Evolutionary conservation across 257 asterid species (phyloP), one percentile per base, ranked within the genome.

Genomic region (Ophiorrhiza pumila): DNA sequence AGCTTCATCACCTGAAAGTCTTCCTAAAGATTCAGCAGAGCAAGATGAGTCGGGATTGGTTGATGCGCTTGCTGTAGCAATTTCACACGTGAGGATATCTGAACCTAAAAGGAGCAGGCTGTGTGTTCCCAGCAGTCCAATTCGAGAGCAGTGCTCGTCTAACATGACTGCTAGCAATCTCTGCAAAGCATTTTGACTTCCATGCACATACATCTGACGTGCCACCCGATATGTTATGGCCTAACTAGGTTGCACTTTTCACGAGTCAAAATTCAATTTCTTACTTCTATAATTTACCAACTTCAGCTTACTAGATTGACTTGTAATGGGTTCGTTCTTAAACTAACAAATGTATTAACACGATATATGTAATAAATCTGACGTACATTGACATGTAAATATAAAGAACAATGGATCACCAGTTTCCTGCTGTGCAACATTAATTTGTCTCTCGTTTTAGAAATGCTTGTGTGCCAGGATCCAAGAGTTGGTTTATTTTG

Each of bases 81-180:
- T 84, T 71, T 74, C 85, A 20, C 85, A 79, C 50, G 84, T 80
- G 52, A 77, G 81, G 80, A 84, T 84, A 73, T 84, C 88, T 9
- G 87, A 80, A 69, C 85, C 85, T 4, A 84, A 81, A 57, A 76
- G 88, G 65, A 84, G 82, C 78, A 71, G 88, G 71, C 55, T 84
- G 69, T 84, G 85, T 52, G 65, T 62, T 45, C 79, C 83, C 61
- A 73, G 68, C 72, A 81, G 85, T 66, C 85, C 88, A 5, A 84
- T 81, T 14, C 79, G 84, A 53, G 88, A 84, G 74, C 85, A 84
- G n/a, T 74, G 83, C 76, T 84, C 88, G 3, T 84, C 88, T 81
- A 84, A 81, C 85, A 65, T 84, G 78, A 78, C 72, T 27, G 73
- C 88, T 59, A 72, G 73, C 72, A 73, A 76, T 68, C 88, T 84